Evolutionary conservation across 495 filamentous ascomycete species (phyloP).

Genomic region (Hypoxylon fragiforme): DNA sequence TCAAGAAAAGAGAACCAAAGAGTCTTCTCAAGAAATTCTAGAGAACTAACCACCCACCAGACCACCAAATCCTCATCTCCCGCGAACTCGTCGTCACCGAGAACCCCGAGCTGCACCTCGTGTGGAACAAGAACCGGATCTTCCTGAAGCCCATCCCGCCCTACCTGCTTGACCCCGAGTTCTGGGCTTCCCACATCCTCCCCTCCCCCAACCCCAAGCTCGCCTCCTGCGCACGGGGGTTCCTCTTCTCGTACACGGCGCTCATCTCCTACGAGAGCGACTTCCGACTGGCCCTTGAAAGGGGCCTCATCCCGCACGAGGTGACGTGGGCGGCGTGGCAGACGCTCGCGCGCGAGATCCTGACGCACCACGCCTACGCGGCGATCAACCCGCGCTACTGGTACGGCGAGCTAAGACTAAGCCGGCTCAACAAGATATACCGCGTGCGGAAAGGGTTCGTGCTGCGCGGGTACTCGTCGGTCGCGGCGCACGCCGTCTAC

Average conservation of each 20-base stretch:
- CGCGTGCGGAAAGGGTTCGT: constrained; percentile 29
- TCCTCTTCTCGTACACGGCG: constrained; percentile 49
- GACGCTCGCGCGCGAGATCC: constrained; percentile 22
- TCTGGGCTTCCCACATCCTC: constrained; percentile 43
- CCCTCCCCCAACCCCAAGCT: constrained; percentile 22
- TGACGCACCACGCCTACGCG: constrained; percentile 28
- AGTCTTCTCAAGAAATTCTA: too few relatives aligned
- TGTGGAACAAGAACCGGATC: constrained; percentile 45
- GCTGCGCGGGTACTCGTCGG: constrained; percentile 36
- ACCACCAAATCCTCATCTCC: constrained; percentile 48
- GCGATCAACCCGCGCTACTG: constrained; percentile 46
- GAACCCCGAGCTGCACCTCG: constrained; percentile 46
- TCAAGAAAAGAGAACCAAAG: too few relatives aligned
- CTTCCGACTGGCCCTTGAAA: constrained; percentile 43
- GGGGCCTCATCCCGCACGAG: constrained; percentile 41
- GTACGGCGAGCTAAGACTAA: constrained; percentile 52
- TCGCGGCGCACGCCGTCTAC: constrained; percentile 32
- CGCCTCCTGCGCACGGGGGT: constrained; percentile 43
- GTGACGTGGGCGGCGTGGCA: constrained; percentile 41
- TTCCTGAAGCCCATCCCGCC: constrained; percentile 52
- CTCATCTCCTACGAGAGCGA: constrained; percentile 52
- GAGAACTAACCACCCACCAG: constrained; percentile 10
- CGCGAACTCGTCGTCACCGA: constrained; percentile 50
- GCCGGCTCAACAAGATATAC: constrained; percentile 44
- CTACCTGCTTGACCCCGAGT: constrained; percentile 44